Evolutionary conservation across 306 rosid genomes (phyloP).

Genomic region (Nissolia schottii): DNA sequence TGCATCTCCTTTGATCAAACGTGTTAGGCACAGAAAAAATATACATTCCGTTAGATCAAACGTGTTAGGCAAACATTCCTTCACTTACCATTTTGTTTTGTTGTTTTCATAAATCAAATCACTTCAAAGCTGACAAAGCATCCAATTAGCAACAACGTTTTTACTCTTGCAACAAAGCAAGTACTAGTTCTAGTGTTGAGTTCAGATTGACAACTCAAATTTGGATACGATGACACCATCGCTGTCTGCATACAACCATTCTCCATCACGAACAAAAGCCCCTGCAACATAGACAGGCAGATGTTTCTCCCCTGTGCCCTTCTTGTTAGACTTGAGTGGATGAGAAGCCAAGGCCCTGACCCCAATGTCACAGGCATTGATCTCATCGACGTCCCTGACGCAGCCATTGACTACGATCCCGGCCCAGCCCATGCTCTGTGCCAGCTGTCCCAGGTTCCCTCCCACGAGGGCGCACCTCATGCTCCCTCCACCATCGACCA

Average conservation of each 20-base stretch:
- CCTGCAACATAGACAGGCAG: conserved; percentile 57
- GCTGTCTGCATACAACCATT: conserved; percentile 78
- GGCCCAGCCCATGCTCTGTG: conserved; percentile 56
- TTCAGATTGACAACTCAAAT: conserved; percentile 34
- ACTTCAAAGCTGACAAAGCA: neutral
- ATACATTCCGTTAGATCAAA: neutral
- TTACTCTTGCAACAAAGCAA: neutral
- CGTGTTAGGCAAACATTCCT: neutral
- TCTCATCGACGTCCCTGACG: conserved; percentile 85
- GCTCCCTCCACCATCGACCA: conserved; percentile 48
- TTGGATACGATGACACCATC: conserved; percentile 50
- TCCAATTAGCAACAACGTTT: neutral
- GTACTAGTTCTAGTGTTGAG: neutral
- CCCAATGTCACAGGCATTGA: conserved; percentile 61
- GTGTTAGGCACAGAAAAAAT: neutral
- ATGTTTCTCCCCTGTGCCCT: conserved; percentile 51
- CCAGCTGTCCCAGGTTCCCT: conserved; percentile 41
- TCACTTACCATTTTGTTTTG: neutral
- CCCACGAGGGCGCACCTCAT: conserved; percentile 43
- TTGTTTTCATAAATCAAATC: neutral
- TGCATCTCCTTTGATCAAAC: neutral
- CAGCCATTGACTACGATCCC: conserved; percentile 85
- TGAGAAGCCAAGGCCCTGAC: conserved; percentile 72
- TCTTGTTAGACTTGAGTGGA: conserved; percentile 59
- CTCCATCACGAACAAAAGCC: conserved; percentile 58